Percentiles rank a stretch among this genome's conserved stretches.
Conservation (phyloP, 2,329 filamentous ascomycete genomes). For the Cladorrhinum sp. region DNA sequence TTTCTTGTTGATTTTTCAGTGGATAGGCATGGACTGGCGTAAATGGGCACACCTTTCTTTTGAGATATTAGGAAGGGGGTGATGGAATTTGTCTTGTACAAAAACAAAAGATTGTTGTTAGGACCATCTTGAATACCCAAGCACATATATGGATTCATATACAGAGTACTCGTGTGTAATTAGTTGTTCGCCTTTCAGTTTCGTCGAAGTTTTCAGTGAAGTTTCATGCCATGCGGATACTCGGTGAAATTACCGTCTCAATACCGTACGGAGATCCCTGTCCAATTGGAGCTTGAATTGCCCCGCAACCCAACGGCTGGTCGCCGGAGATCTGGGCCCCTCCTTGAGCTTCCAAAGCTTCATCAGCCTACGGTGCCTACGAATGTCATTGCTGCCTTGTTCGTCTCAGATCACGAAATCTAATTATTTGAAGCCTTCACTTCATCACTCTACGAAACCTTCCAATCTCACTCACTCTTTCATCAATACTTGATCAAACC, state of each 20-base stretch:
- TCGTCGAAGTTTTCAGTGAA: too few species aligned
- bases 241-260: too few species aligned
- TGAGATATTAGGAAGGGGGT: background rate
- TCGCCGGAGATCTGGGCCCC: background rate
- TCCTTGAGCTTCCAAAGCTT: background rate
- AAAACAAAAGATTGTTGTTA: too few species aligned
- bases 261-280: too few species aligned
- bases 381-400: background rate
- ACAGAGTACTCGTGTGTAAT: too few species aligned
- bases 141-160: too few species aligned
- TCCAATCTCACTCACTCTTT: background rate
- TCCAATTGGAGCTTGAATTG: background rate
- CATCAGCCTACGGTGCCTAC: background rate
- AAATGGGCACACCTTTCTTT: background rate
- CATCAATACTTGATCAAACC: background rate
- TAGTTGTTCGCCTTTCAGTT: too few species aligned
- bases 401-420: background rate
- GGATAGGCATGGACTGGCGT: background rate
- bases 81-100: too few species aligned
- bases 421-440: too few species aligned
- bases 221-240: too few species aligned
- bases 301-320: background rate
- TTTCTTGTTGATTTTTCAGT: background rate
- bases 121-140: too few species aligned
- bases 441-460: background rate